Evolutionary conservation across 2,329 filamentous ascomycete species (phyloP), one percentile per base, ranked within the genome.

Genomic region (Thermomyces lanuginosus): DNA sequence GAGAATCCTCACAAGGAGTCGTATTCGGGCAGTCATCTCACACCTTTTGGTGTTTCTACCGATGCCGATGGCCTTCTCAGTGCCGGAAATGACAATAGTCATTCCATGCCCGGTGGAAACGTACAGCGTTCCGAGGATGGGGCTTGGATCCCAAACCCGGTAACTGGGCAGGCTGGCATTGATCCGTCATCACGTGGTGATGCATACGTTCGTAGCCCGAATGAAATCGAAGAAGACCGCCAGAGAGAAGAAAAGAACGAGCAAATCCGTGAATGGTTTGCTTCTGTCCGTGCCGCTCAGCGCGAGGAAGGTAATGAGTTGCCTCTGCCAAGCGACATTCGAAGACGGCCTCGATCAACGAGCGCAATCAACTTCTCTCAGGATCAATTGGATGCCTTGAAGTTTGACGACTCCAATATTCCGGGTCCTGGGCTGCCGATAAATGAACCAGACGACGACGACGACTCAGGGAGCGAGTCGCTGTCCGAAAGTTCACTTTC

Each of bases 261-360:
- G 6, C 62, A 66, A 28, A 65, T 71, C 17, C 52, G 56, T 27
- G 49, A 56, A 12, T 71, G 66, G 66, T 54, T 67, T 3, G 56
- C 48, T 8, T 54, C 56, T 8, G 57, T 57, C n/a, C 64, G 58
- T 35, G 57, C 58, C 21, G 56, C 54, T 9, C 58, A 51, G 22
- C 59, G 57, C 28, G 52, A 49, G 27, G 37, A 42, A n/a, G 48
- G 46, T 15, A 46, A 51, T 21, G 41, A 47, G 9, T 34, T 35
- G 12, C 29, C 37, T 16, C 30, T 31, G 7, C 33, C 29, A 8
- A 35, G 41, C 10, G 41, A 37, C 15, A 42, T 18, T 24, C 24
- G 31, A 38, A 27, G 36, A 33, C 26, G 32, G 30, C 6, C 37
- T 26, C 49, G 63, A 34, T 61, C 64, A n/a, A 64, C 56, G 34